A percentile compares a stretch with the other conserved stretches of the same genome.
Conservation (phyloP, 73 alveolate genomes). For the Stentor coeruleus region DNA sequence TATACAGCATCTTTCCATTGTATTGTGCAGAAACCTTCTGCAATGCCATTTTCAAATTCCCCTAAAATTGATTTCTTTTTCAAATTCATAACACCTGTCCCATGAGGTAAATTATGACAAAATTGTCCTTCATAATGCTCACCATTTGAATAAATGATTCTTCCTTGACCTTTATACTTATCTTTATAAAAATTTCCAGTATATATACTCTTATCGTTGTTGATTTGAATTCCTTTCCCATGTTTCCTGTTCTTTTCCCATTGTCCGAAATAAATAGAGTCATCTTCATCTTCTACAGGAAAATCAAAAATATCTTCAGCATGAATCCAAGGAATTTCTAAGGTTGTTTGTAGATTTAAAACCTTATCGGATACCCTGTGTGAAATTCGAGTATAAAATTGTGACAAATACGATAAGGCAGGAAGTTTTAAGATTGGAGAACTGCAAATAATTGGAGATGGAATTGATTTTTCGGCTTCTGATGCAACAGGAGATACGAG, state of each 20-base stretch:
- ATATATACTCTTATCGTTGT: not conserved
- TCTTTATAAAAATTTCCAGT: not conserved
- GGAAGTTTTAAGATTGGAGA: not conserved
- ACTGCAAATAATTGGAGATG: not conserved
- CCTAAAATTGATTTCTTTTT: not conserved
- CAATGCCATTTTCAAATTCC: not conserved
- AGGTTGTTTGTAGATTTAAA: not conserved
- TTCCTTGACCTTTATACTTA: not conserved
- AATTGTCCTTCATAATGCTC: not conserved
- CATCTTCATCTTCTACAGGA: slow-evolving; percentile 3
- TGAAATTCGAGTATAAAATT: not conserved
- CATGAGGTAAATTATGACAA: not conserved
- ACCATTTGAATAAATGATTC: not conserved
- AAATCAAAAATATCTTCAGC: not conserved
- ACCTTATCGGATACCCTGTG: not conserved
- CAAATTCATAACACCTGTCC: not conserved
- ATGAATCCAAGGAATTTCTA: not conserved
- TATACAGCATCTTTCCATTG: not conserved
- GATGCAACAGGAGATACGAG: not conserved
- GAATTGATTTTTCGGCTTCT: not conserved
- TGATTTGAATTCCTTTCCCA: slow-evolving; percentile 7
- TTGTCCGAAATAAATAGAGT: not conserved
- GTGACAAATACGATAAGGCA: not conserved
- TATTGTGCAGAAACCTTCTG: not conserved
- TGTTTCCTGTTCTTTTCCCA: slow-evolving; percentile 5